Evolutionary conservation across 257 asterid species (phyloP).

Genomic region (Fraxinus americana): DNA sequence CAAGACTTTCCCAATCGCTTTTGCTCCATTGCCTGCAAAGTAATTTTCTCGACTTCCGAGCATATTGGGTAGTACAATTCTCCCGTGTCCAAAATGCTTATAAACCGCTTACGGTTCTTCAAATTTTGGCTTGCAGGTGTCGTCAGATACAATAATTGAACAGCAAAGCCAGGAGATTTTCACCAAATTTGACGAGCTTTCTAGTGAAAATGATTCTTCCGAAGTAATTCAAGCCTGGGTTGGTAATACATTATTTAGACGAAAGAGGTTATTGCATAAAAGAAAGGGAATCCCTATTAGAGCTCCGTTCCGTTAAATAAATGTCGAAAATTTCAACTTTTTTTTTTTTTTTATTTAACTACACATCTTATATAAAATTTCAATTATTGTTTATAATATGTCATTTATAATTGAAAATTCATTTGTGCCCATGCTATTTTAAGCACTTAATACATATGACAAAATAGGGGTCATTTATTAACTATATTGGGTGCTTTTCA

Average conservation of each 20-base stretch:
- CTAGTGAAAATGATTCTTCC: constrained; percentile 40
- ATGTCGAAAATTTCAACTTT: neutral
- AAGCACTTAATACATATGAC: neutral
- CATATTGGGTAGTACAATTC: neutral
- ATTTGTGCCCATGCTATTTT: constrained; percentile 8
- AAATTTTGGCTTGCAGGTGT: constrained; percentile 37
- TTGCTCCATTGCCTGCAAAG: constrained; percentile 86
- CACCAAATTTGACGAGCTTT: constrained; percentile 23
- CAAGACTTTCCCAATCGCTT: constrained; percentile 70
- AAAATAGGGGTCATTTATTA: constrained; percentile 5
- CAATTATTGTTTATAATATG: neutral
- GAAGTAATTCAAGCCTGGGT: constrained; percentile 55
- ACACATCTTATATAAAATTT: neutral
- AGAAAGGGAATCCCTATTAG: constrained; percentile 67
- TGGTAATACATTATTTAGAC: constrained; percentile 37
- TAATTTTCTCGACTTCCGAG: constrained; percentile 10
- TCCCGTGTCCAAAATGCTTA: neutral
- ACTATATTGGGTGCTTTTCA: neutral
- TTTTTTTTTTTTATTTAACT: constrained; percentile 5
- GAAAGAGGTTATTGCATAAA: constrained; percentile 49
- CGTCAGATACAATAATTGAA: constrained; percentile 26
- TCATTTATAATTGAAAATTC: neutral
- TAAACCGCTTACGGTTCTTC: neutral
- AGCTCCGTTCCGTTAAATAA: constrained; percentile 50
- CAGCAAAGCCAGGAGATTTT: constrained; percentile 21